Evolutionary conservation across 257 asterid genomes (phyloP), one percentile per base, ranked within the genome.

Genomic region (Buddleja alternifolia): DNA sequence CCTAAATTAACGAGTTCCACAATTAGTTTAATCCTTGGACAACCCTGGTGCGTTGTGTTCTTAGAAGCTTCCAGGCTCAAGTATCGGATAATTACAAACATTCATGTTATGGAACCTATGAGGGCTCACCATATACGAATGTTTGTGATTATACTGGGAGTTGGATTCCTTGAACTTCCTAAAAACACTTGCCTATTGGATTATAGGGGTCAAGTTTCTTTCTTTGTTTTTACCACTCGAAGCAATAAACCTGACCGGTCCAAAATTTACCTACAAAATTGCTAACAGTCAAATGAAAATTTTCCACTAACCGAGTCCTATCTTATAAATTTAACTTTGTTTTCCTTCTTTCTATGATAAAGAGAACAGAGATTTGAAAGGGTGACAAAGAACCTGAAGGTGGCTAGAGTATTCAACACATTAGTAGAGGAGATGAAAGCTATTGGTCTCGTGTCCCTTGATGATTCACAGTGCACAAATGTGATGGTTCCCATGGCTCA

Each of bases 351-450:
- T 77, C 20, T 67, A 62, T 36, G 47, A 53, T 69, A 75, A 67
- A 94, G 99, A 78, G 97, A 91, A 41, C 97, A 94, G 83, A 85
- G 97, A 75, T 83, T 94, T 59, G 86, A 94, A 75, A 87, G 97
- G 80, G 96, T 94, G 61, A 91, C 97, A 1, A 94, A 87, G 93
- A 89, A 91, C 77, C 85, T 94, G 68, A 91, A 93, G 83, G 97
- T 93, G 76, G 96, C 98, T 23, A 86, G 98, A 75, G 96, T 90
- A 1, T 90, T 93, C 66, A 86, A 87, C 24, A 92, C 97, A 8
- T 73, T 92, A 65, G 98, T 92, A 52, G 98, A 92, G 88, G 98
- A 93, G 86, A 93, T 93, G 98, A 93, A 88, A 74, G 98, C 98
- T 10, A 93, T 93, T 39, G 97, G 98, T 34, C 90, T 90, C 1